phyloP scores from a whole-genome alignment of 2,329 filamentous ascomycete species.

The Raffaelea deltoideospora region DNA sequence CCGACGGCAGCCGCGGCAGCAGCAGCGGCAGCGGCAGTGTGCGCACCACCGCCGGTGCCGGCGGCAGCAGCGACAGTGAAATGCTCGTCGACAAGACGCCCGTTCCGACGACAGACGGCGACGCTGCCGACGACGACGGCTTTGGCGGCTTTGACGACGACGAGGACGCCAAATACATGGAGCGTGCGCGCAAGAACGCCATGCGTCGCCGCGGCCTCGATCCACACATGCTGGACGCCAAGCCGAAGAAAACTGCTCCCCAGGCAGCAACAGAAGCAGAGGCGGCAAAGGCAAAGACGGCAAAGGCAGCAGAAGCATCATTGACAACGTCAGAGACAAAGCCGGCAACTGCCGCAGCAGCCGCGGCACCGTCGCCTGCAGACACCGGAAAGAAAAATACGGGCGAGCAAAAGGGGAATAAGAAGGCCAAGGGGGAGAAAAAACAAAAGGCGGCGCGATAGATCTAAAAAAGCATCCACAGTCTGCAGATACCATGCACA shows the following conservation, averaged over 20 bases:
- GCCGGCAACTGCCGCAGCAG: no score
- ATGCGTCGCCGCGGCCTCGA: constrained; percentile 62
- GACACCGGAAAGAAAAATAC: no score
- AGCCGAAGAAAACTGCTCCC: constrained; percentile 10
- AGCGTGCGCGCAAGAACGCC: constrained; percentile 56
- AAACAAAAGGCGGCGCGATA: no score
- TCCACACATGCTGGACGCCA: constrained; percentile 40
- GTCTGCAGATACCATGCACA: no score
- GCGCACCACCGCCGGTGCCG: constrained; percentile 6
- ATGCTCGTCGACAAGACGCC: constrained; percentile 54
- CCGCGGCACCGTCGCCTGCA: no score
- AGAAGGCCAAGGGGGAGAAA: no score
- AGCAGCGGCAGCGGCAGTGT: constrained; percentile 9
- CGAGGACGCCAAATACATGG: constrained; percentile 56
- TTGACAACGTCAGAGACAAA: not conserved
- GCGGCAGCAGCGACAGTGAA: constrained; percentile 18
- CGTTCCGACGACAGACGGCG: constrained; percentile 34
- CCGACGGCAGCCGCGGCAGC: constrained; percentile 1
- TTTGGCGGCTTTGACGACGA: constrained; percentile 66
- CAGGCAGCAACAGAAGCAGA: constrained; percentile 5
- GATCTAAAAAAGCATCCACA: no score
- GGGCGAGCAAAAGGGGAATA: no score
- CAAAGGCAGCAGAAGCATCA: constrained; percentile 1
- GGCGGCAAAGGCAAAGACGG: constrained; percentile 7
- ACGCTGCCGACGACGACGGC: constrained; percentile 29